Evolutionary conservation across 192 early-diverging fungal species (phyloP).

Genomic region (Chytriomyces confervae): DNA sequence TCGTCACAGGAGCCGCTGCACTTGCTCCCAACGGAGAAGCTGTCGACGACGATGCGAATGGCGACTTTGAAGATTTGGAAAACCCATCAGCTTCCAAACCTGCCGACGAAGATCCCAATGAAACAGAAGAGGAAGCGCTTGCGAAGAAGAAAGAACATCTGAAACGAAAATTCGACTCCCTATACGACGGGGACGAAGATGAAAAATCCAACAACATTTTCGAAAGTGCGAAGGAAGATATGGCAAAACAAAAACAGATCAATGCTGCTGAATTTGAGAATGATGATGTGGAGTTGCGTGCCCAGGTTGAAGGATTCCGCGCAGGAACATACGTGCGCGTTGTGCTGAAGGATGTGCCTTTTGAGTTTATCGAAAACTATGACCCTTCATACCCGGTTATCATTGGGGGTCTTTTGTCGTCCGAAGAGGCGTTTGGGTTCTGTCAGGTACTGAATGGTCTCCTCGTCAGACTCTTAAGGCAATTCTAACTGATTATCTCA

Average conservation of each 20-base stretch:
- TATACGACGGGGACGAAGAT: slow-evolving; percentile 77
- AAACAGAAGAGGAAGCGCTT: slow-evolving; percentile 68
- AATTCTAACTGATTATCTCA: neutral
- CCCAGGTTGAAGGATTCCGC: slow-evolving; percentile 89
- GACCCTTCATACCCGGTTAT: slow-evolving; percentile 90
- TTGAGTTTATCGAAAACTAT: slow-evolving; percentile 93
- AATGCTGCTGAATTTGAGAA: slow-evolving; percentile 90
- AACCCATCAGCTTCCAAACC: slow-evolving; percentile 59
- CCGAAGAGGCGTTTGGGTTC: slow-evolving; percentile 94
- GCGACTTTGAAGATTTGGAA: slow-evolving; percentile 83
- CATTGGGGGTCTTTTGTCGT: slow-evolving; percentile 84
- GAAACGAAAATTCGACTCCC: slow-evolving; percentile 91
- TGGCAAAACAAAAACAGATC: slow-evolving; percentile 80
- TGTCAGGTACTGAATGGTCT: slow-evolving; percentile 63
- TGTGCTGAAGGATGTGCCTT: slow-evolving; percentile 87
- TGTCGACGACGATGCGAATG: slow-evolving; percentile 66
- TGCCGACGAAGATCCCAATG: slow-evolving; percentile 44
- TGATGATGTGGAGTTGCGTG: slow-evolving; percentile 72
- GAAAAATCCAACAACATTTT: slow-evolving; percentile 83
- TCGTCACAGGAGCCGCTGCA: slow-evolving; percentile 72
- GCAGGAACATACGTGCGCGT: slow-evolving; percentile 94
- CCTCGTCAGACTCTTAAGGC: neutral
- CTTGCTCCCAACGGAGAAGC: slow-evolving; percentile 48
- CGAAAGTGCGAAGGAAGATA: slow-evolving; percentile 86
- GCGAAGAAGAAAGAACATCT: slow-evolving; percentile 86